These are phyloP conservation scores for Cucurbita moschata DNA, from an alignment of 306 rosid genomes.

Conservation along the genomic window DNA sequence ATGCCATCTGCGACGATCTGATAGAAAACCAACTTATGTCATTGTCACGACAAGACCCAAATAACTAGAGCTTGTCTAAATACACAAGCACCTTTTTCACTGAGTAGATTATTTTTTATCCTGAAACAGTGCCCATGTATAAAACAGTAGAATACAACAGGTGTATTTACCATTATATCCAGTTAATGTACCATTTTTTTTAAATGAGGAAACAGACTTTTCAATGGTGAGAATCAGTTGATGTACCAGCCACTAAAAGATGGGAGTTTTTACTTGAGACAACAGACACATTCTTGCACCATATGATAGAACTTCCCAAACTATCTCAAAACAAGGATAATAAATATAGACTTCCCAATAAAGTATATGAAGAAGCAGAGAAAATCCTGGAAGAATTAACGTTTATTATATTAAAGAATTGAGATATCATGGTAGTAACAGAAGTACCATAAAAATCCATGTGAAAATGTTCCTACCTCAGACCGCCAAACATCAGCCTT, in stretches of 20 bases:
- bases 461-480: conserved; percentile 39
- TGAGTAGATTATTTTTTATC: not conserved
- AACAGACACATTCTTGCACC: not conserved
- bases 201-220: not conserved
- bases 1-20: conserved; percentile 37
- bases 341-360: not conserved
- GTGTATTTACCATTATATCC: not conserved
- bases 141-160: not conserved
- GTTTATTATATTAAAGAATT: not conserved
- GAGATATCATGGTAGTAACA: not conserved
- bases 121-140: not conserved
- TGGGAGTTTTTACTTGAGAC: not conserved
- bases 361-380: not conserved
- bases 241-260: not conserved
- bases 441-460: not conserved
- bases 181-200: not conserved
- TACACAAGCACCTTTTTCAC: not conserved
- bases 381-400: not conserved
- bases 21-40: not conserved
- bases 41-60: not conserved
- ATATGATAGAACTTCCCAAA: not conserved
- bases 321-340: not conserved
- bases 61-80: not conserved
- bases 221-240: not conserved
- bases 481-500: conserved; percentile 25